Percentiles rank a stretch among this genome's conserved stretches.
Conservation (phyloP, 208 protist genomes). For the Leptomonas seymouri region DNA sequence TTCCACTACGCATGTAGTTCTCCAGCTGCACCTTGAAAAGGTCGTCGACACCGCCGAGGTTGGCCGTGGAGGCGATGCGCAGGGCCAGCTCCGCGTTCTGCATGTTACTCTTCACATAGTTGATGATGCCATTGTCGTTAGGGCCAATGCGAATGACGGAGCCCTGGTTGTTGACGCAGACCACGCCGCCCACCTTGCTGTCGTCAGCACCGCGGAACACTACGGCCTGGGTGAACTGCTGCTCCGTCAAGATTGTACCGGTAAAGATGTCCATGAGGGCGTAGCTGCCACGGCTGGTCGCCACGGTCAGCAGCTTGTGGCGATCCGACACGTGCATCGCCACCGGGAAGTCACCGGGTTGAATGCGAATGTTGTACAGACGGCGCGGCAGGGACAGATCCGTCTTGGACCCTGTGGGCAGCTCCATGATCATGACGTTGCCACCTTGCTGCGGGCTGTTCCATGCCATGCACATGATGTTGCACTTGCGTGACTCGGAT, state of each 20-base stretch:
- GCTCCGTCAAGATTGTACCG: constrained; percentile 93
- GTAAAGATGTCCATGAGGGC: constrained; percentile 97
- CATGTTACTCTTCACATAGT: constrained; percentile 95
- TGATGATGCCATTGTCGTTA: constrained; percentile 97
- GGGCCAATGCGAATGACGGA: constrained; percentile 93
- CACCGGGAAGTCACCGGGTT: constrained; percentile 98
- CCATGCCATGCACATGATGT: constrained; percentile 96
- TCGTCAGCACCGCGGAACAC: constrained; percentile 97
- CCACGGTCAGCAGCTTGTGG: constrained; percentile 97
- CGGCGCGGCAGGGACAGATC: constrained; percentile 71
- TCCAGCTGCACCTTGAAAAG: constrained; percentile 98
- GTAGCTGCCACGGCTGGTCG: constrained; percentile 96
- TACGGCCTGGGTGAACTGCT: constrained; percentile 95
- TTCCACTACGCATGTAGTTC: constrained; percentile 85
- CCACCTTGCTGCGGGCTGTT: constrained; percentile 84
- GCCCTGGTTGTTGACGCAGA: constrained; percentile 97
- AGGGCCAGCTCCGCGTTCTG: constrained; percentile 96
- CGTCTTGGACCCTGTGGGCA: constrained; percentile 77
- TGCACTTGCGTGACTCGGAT: constrained; percentile 79
- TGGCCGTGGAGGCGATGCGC: constrained; percentile 95
- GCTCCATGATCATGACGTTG: constrained; percentile 92
- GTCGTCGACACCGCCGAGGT: constrained; percentile 98
- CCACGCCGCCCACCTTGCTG: constrained; percentile 89
- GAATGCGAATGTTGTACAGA: constrained; percentile 62
- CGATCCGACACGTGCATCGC: constrained; percentile 95